These are phyloP conservation scores for Nymphaea thermarum DNA, from an alignment of 164 flowering plant species.

Conservation along the genomic window DNA sequence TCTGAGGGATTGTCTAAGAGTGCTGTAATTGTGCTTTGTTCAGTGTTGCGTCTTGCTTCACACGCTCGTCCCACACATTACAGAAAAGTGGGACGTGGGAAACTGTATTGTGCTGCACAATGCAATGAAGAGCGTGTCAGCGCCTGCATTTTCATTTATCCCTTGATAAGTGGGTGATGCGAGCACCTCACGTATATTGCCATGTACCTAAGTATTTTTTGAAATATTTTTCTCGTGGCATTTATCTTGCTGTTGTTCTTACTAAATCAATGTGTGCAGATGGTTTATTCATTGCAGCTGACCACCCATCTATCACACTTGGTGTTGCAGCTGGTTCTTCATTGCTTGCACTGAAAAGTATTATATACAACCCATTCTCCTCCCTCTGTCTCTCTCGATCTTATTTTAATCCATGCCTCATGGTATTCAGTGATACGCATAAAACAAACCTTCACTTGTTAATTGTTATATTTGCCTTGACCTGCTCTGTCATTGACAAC, in stretches of 20 bases:
- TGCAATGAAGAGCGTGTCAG: no score
- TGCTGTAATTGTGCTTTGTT: no score
- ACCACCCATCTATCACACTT: slow-evolving; percentile 38
- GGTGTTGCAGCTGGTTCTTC: slow-evolving; percentile 50
- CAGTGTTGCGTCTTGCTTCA: no score
- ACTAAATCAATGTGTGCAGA: slow-evolving; percentile 20
- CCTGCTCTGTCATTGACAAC: neutral
- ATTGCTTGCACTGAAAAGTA: slow-evolving; percentile 47
- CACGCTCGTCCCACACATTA: no score
- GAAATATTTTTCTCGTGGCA: neutral
- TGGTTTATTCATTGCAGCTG: slow-evolving; percentile 36
- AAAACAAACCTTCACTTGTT: neutral
- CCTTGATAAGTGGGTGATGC: no score
- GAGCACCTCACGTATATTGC: no score
- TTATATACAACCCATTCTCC: slow-evolving; percentile 2
- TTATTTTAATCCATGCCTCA: neutral
- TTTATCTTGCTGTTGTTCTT: neutral
- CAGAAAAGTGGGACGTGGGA: no score
- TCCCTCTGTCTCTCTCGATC: neutral
- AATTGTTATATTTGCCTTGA: neutral
- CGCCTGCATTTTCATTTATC: no score
- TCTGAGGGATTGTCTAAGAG: no score
- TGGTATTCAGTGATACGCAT: neutral
- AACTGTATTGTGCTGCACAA: no score
- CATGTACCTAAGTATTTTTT: neutral